Base-by-base conservation (phyloP, 495 filamentous ascomycete species). In the Rostrohypoxylon terebratum region DNA sequence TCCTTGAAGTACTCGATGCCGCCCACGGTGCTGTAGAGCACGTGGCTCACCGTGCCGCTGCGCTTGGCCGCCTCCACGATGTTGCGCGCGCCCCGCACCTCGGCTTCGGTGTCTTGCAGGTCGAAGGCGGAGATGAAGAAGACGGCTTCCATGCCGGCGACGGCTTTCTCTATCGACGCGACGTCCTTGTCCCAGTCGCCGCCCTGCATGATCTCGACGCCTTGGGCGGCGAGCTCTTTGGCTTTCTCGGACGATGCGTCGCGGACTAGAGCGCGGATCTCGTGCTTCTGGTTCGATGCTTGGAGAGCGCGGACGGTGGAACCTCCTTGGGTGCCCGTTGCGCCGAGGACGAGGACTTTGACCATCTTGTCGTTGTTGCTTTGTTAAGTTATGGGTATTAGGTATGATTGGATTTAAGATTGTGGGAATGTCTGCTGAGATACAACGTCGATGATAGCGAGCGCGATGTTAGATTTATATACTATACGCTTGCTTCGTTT, bases 201-300 rank as follows among this genome's bases (percentile, higher is more conserved):
- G 34, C 69, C 63, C 33, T 59, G 16, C 4, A 91, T 79, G 7
- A 90, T 77, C 36, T 86, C 83, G 63, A 88, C 77, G 13, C 62
- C 33, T 9, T 63, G 60, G 1, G 66, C 65, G 13, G 77, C 80
- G 7, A 93, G 84, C 53, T 81, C 80, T 71, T 87, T 77, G 0
- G 91, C 88, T 6, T 77, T 80, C 14, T 79, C 23, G 13, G 88
- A 88, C 4, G 78, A 63, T 4, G 85, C 50, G 75, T 91, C 83
- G 40, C 91, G 88, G 0, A 91, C 92, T 14, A 92, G 80, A n/a
- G 87, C 91, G n/a, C 93, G 86, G 69, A 94, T 89, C 57, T 86
- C 81, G 78, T 89, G 85, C 16, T 77, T 63, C 4, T 89, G 85
- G 16, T 67, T 33, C 4, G 65, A n/a, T 8, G 72, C 44, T 18